Base-by-base conservation (phyloP, 352 stramenopile species). In the Phytopythium litorale region DNA sequence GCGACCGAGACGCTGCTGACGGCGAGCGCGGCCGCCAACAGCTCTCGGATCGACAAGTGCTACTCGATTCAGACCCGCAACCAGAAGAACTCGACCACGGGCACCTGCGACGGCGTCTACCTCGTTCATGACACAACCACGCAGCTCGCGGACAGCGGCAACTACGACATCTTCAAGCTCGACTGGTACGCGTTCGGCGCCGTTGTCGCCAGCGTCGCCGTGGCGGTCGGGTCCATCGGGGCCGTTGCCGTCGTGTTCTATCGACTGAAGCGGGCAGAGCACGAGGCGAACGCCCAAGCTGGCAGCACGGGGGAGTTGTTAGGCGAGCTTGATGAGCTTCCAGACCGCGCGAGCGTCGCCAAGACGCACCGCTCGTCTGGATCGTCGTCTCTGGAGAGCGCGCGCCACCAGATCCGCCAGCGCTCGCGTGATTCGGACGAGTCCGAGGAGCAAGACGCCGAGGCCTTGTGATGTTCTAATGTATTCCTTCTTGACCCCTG, bases 51-150 rank as follows among this genome's bases (percentile, higher is more conserved):
- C 52, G 40, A 78, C 11, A 60, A 67, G 58, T 93, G 86, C 64
- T 92, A 89, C 62, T 68, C 75, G 30, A 64, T 91, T 19, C 84
- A 93, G 62, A 92, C 86, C 5, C 82, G 81, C 1, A 93, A 90
- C 67, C 72, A 91, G 11, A 70, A 73, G 4, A 79, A 84, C 33
- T 55, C 45, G 30, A 45, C 19, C 55, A 64, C 60, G 32, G 64
- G 64, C 30, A 79, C 68, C 4, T 92, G 84, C 64, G 72, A 90
- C 43, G 80, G 80, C 21, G 67, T 89, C 55, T 92, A 91, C 60
- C 46, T 91, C 49, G 69, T 91, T 54, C 81, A 78, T 21, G 81
- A 92, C 50, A 81, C 73, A 2, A 76, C 73, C 23, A 68, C 87
- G 46, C 72, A 86, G 54, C 77, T 86, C 21, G 72, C 65, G 7